Base-by-base conservation (phyloP, 441 rosid species). In the Metrosideros polymorpha region DNA sequence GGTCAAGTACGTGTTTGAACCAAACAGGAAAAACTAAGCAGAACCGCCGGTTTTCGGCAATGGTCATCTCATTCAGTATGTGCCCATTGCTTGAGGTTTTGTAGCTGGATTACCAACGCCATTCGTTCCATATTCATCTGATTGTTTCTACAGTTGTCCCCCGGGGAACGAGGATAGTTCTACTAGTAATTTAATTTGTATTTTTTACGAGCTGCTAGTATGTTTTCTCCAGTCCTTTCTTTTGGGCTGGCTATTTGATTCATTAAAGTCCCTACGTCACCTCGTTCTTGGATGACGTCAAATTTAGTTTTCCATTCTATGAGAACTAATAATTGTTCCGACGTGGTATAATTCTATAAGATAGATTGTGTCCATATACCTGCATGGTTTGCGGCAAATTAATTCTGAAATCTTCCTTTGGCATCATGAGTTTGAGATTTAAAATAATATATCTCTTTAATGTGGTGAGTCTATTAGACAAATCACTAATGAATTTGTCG, bases 1-100 rank as follows among this genome's bases (percentile, higher is more conserved):
- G 88, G 89, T 95, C 88, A 92, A 95, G 91, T 92, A 92, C 77
- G 98, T 95, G 27, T 95, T 97, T 9, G 95, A 94, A 87, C 96
- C 98, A 82, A 94, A 95, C 93, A 94, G 91, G 94, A 93, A 89
- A 91, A 89, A 91, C 89, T 92, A 83, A 87, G 84, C 83, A 47
- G n/a, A 49, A n/a, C 59, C 30, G 54, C 83, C 86, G n/a, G 82
- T 71, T 83, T 57, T 79, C 8, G 35, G 71, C 54, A 24, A 82
- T 54, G 87, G 30, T 42, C 43, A 43, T 49, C 52, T 83, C 47
- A 29, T 51, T 56, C 83, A 85, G 47, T 87, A 71, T 15, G 79
- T 39, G 79, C 79, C 79, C 47, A 39, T 71, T 71, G 47, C 82
- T 30, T 47, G 84, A 83, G 83, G 82, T 55, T 53, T 9, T 52